A percentile compares a stretch with the other conserved stretches of the same genome.
phyloP scores from a whole-genome alignment of 805 yeast genomes.

The Clavispora phyllophila region DNA sequence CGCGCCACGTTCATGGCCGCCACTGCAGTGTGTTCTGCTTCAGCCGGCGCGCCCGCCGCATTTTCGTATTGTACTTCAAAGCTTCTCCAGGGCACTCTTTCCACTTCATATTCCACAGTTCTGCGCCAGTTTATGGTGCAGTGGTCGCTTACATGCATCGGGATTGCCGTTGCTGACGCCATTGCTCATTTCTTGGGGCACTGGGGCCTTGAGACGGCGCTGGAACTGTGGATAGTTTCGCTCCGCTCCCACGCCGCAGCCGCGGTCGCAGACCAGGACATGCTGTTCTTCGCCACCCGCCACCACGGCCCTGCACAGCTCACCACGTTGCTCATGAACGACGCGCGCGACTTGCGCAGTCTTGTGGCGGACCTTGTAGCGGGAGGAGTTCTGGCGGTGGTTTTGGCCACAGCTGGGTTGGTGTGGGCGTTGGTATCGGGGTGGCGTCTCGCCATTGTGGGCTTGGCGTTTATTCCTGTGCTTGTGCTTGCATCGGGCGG shows the following conservation, averaged over 20 bases:
- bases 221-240: slow-evolving; percentile 63
- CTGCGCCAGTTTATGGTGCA: background rate
- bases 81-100: background rate
- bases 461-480: slow-evolving; percentile 68
- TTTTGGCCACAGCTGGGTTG: slow-evolving; percentile 55
- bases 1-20: background rate
- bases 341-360: slow-evolving; percentile 68
- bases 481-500: slow-evolving; percentile 46
- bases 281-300: slow-evolving; percentile 46
- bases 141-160: slow-evolving; percentile 68
- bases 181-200: slow-evolving; percentile 46
- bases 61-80: background rate
- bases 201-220: slow-evolving; percentile 46
- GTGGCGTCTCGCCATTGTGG: slow-evolving; percentile 85
- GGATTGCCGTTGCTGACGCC: slow-evolving; percentile 63
- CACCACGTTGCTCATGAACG: slow-evolving; percentile 70
- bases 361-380: slow-evolving; percentile 61
- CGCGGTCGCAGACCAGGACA: slow-evolving; percentile 46
- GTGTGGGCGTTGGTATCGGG: slow-evolving; percentile 76
- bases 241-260: slow-evolving; percentile 48
- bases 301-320: slow-evolving; percentile 45
- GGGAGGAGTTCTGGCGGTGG: slow-evolving; percentile 46
- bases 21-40: background rate
- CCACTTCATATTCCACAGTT: background rate
- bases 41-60: background rate